Evolutionary conservation across 169 alveolate species (phyloP), one percentile per base, ranked within the genome.

Genomic region (Eimeria sp.): DNA sequence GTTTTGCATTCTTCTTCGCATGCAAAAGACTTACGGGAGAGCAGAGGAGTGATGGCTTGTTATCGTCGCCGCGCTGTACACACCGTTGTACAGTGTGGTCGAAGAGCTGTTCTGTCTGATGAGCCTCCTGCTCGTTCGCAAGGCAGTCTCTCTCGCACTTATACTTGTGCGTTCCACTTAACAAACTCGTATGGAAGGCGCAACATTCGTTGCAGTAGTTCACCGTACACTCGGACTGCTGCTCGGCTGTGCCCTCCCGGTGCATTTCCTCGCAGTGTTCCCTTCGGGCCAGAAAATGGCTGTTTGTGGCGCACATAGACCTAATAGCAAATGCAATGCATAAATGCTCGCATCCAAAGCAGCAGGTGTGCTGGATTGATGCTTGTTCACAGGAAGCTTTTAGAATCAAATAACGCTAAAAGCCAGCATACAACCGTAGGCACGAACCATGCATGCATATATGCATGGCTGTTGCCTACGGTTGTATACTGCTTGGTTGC

Each of bases 201-300:
- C 98, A 97, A 54, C 98, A 97, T 76, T 96, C 97, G 43, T 97
- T 25, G 80, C 98, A 97, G 95, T 95, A 97, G 92, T 96, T 94
- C 54, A 57, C 65, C 6, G 92, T 70, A 78, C 98, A 97, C 34
- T 95, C 80, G 20, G 49, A 20, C 27, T 89, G 96, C 72, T 94
- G 82, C 51, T 76, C 96, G 34, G 65, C 34, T 18, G 94, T 58
- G 30, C 75, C 40, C 78, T 86, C 89, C 27, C n/a, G 84, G 88
- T 95, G 95, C 93, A 96, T 95, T n/a, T 91, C 92, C 54, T 75
- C 83, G 78, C 97, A 97, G 51, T 94, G 95, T 25, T 97, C 95
- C 89, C 97, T 87, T 89, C 97, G 94, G 34, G 70, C 76, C 51
- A 76, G 30, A 14, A 91, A 49, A n/a, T 91, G 91, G 11, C 61